Conservation (phyloP, 352 stramenopile species). For the Elongisporangium senticosum region DNA sequence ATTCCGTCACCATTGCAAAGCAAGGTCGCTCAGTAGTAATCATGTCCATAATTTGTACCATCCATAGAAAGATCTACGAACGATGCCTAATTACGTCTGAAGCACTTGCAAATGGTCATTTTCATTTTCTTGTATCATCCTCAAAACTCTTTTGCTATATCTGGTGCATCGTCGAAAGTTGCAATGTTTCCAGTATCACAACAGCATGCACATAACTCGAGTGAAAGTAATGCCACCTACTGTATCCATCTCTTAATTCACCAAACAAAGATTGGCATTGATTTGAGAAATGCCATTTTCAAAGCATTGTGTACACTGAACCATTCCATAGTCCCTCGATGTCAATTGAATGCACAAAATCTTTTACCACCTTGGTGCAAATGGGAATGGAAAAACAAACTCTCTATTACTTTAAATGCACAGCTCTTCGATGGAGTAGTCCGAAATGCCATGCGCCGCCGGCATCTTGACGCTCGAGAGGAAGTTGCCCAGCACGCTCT, state of each 20-base stretch:
- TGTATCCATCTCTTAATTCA: too few species aligned
- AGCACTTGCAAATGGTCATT: background rate
- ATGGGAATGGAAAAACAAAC: conserved; percentile 1
- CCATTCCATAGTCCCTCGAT: too few species aligned
- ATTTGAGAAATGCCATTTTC: too few species aligned
- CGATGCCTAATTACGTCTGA: background rate
- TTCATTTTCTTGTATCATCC: background rate
- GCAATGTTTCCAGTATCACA: too few species aligned
- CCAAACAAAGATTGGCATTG: too few species aligned
- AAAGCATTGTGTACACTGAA: too few species aligned
- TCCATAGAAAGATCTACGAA: background rate
- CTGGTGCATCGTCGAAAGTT: too few species aligned
- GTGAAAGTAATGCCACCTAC: too few species aligned
- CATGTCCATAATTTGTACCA: background rate
- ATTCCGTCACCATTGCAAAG: background rate
- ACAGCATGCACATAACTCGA: too few species aligned
- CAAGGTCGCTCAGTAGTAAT: background rate
- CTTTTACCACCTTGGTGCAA: conserved; percentile 4
- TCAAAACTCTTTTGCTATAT: too few species aligned
- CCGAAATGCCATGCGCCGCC: conserved; percentile 49
- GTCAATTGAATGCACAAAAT: background rate
- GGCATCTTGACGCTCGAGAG: conserved; percentile 65
- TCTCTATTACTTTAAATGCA: conserved; percentile 32
- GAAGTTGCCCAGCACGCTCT: conserved; percentile 77
- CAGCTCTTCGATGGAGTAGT: conserved; percentile 80